Evolutionary conservation across 352 stramenopile species (phyloP).

Genomic region (Globisporangium uncinulatum): DNA sequence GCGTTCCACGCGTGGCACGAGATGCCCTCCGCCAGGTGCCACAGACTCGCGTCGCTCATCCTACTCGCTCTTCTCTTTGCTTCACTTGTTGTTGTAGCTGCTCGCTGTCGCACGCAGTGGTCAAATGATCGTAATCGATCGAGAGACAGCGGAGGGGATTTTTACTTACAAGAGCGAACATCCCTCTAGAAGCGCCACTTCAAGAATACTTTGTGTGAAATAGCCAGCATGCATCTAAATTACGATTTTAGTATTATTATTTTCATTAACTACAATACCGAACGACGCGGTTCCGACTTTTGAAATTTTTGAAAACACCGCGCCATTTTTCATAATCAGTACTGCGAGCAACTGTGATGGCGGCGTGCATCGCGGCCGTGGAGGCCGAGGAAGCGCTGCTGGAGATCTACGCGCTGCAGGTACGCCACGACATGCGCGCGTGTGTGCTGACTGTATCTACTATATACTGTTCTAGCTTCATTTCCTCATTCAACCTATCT

Average conservation of each 20-base stretch:
- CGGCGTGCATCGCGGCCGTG: conserved; percentile 13
- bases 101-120: conserved; percentile 6
- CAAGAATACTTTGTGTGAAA: conserved; percentile 37
- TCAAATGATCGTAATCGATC: conserved; percentile 5
- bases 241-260: not conserved
- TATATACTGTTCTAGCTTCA: too few relatives aligned
- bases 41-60: conserved; percentile 54
- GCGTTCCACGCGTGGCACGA: conserved; percentile 92
- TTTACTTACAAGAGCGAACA: conserved; percentile 5
- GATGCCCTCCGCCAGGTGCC: conserved; percentile 78
- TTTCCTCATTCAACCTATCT: not conserved
- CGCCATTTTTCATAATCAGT: not conserved
- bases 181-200: conserved; percentile 25
- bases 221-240: not conserved
- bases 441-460: too few relatives aligned
- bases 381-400: conserved; percentile 52
- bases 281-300: not conserved
- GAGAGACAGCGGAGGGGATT: conserved; percentile 4
- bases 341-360: conserved; percentile 11
- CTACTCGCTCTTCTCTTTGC: not conserved
- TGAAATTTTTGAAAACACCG: conserved; percentile 2
- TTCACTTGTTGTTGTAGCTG: not conserved
- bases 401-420: conserved; percentile 57
- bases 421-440: conserved; percentile 6
- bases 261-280: not conserved